Percentiles rank a stretch among this genome's conserved stretches.
These are phyloP conservation scores for Trichophyton equinum DNA, from an alignment of 2,329 filamentous ascomycete genomes.

Conservation along the genomic window DNA sequence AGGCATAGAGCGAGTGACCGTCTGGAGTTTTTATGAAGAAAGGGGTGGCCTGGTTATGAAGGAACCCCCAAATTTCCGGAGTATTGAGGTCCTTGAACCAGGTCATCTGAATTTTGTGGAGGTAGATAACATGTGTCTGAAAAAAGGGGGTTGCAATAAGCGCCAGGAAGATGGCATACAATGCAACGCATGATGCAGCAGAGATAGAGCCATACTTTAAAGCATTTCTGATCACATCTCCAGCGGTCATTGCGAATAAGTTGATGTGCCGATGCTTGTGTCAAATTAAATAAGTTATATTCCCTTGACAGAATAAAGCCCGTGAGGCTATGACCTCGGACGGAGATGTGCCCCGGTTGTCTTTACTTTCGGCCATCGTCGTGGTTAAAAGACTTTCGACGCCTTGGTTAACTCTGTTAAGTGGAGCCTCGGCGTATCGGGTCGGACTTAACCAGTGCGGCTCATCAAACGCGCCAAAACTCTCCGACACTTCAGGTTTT, in stretches of 20 bases:
- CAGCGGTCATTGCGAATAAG: not conserved
- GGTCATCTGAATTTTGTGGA: constrained; percentile 42
- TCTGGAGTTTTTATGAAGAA: constrained; percentile 35
- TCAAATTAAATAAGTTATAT: no score
- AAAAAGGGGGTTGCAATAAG: not conserved
- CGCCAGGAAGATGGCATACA: not conserved
- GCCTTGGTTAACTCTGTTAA: no score
- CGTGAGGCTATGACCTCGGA: no score
- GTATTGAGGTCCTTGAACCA: constrained; percentile 42
- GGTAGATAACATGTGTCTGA: constrained; percentile 36
- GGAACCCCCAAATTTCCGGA: constrained; percentile 38
- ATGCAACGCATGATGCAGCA: not conserved
- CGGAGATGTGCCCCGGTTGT: no score
- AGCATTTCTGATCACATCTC: not conserved
- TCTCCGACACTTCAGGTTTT: no score
- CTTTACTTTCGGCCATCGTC: no score
- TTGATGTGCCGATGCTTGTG: not conserved
- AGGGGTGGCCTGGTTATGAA: constrained; percentile 39
- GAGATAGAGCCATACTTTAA: not conserved
- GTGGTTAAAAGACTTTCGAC: no score
- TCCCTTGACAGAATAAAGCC: no score
- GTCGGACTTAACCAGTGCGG: no score
- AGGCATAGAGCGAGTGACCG: constrained; percentile 35
- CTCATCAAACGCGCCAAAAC: no score
- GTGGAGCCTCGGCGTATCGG: no score